Evolutionary conservation across 345 rosid species (phyloP).

Genomic region (Eucalyptus regnans): DNA sequence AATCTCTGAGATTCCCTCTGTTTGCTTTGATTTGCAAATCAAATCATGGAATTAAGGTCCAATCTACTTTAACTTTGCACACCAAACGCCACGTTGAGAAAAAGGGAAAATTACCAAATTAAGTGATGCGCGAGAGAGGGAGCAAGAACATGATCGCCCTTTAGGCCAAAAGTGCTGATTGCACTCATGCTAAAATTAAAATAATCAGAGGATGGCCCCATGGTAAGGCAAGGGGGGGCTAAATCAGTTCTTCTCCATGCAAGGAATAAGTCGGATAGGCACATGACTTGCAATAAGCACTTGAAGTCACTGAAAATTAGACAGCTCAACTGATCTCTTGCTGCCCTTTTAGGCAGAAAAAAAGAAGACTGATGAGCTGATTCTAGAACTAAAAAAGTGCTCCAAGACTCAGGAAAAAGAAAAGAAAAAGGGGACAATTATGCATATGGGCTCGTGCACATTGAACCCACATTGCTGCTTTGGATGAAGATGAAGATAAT

Average conservation of each 20-base stretch:
- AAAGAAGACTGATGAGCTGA: neutral
- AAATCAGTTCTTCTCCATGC: neutral
- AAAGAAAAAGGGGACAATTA: neutral
- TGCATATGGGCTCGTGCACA: neutral
- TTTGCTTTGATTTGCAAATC: neutral
- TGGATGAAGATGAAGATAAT: neutral
- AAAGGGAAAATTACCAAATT: neutral
- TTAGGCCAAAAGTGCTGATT: neutral
- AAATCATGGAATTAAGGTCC: neutral
- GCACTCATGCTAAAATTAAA: neutral
- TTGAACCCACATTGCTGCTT: neutral
- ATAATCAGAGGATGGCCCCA: neutral
- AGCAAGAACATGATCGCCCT: neutral
- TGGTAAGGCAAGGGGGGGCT: neutral
- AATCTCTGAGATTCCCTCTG: neutral
- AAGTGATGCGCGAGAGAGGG: neutral
- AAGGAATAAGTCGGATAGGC: neutral
- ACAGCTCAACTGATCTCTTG: conserved; percentile 14
- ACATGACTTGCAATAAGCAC: conserved; percentile 19
- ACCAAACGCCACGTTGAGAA: neutral
- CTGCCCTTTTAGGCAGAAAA: neutral
- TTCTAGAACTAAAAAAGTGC: neutral
- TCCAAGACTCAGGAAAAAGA: neutral
- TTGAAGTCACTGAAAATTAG: conserved; percentile 6
- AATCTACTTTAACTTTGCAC: neutral